phyloP scores from a whole-genome alignment of 805 yeast genomes.

The Pichia paraexigua region DNA sequence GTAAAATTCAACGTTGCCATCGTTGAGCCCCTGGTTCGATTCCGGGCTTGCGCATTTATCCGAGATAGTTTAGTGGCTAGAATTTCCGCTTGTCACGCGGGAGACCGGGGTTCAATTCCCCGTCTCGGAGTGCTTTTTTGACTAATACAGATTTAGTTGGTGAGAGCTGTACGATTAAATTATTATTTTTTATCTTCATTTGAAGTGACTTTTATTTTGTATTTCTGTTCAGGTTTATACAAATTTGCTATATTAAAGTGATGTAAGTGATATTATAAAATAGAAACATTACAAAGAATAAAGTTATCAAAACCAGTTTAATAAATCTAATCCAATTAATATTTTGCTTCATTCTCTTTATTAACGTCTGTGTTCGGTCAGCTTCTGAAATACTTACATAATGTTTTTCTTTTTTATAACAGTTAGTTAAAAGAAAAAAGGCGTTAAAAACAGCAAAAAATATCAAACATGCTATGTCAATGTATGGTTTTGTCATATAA shows the following conservation, averaged over 20 bases:
- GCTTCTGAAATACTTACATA: conserved; percentile 3
- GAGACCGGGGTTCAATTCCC: conserved; percentile 38
- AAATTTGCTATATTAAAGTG: too few relatives aligned
- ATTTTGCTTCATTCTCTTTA: not conserved
- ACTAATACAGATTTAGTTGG: too few relatives aligned
- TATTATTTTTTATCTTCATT: too few relatives aligned
- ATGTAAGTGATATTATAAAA: not conserved
- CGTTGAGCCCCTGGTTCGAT: conserved; percentile 25
- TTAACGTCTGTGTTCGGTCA: conserved; percentile 12
- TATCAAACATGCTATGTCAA: conserved; percentile 33
- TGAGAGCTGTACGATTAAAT: too few relatives aligned
- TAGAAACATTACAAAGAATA: not conserved
- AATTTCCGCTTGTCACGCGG: conserved; percentile 38
- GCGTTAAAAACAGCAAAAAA: conserved; percentile 26
- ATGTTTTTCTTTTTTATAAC: not conserved
- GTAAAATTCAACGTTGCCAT: conserved; percentile 19
- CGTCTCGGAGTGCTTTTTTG: conserved; percentile 28
- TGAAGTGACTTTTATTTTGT: too few relatives aligned
- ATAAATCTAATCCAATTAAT: not conserved
- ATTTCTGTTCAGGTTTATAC: too few relatives aligned
- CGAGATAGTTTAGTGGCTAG: conserved; percentile 36
- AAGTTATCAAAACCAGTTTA: not conserved
- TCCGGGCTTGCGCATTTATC: conserved; percentile 25
- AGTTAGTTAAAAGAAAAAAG: conserved; percentile 4
- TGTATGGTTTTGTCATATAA: conserved; percentile 39